phyloP scores from a whole-genome alignment of 148 eudicot species.

The Spergularia marina region DNA sequence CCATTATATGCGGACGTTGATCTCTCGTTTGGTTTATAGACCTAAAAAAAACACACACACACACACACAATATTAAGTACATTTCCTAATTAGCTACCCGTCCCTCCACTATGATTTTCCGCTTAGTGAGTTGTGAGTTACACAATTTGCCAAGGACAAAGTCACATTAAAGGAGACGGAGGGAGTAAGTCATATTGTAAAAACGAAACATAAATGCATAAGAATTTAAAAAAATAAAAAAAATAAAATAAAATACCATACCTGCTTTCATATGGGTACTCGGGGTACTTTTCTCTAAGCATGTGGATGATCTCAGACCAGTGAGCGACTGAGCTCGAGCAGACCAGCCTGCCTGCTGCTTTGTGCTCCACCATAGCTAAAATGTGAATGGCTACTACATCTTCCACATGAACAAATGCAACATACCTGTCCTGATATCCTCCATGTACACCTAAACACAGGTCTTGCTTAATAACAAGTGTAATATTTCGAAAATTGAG shows the following conservation, averaged over 20 bases:
- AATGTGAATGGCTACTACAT: conserved; percentile 57
- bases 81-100: too few species aligned
- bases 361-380: conserved; percentile 63
- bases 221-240: neutral
- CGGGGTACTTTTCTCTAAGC: conserved; percentile 61
- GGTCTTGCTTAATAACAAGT: neutral
- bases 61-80: neutral
- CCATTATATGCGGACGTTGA: conserved; percentile 45
- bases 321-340: conserved; percentile 62
- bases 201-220: too few species aligned
- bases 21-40: conserved; percentile 41
- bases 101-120: too few species aligned
- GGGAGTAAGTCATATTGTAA: too few species aligned
- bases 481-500: too few species aligned
- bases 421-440: conserved; percentile 49
- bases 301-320: conserved; percentile 59
- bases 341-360: conserved; percentile 61
- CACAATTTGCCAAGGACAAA: too few species aligned
- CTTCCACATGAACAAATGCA: conserved; percentile 64
- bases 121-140: too few species aligned
- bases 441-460: conserved; percentile 36
- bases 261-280: conserved; percentile 59
- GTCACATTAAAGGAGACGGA: too few species aligned
- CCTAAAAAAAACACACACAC: conserved; percentile 33
- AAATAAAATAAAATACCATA: conserved; percentile 17